Base-by-base conservation (phyloP, 345 rosid genomes). In the Salix exigua region DNA sequence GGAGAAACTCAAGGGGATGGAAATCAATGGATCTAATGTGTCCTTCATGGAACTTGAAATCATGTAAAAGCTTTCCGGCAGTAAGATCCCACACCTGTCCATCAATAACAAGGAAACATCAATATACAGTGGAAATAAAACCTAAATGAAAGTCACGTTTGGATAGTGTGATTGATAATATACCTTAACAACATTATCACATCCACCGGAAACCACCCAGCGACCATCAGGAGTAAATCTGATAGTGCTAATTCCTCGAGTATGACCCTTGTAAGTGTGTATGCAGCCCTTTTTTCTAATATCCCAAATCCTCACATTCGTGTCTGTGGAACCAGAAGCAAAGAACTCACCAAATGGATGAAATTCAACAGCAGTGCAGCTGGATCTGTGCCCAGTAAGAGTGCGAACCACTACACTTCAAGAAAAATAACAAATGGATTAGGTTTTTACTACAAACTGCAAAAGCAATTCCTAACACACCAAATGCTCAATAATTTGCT, bases 381-480 rank as follows among this genome's bases (percentile, higher is more conserved):
- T 88, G 73, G 97, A 88, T 92, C 94, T 91, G 85, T 94, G 99
- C 74, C 98, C 99, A 79, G 91, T 90, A 85, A 96, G 92, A 84
- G 89, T 91, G 71, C 98, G 99, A 85, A 96, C 94, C 90, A 96
- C 99, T 96, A 91, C 96, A 86, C 98, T 93, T 92, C 99, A 93
- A 83, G 89, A 84, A 87, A 76, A 91, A 88, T 76, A 80, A 78
- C 64, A 77, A 76, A 80, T 70, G 85, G 72, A 86, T 88, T 82
- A 89, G 85, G 82, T 78, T 65, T 73, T 72, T 37, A 67, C 71
- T 61, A 74, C 44, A 73, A 5, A 73, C 28, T 28, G 16, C 46
- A 18, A n/a, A n/a, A 33, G 40, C 9, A 51, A 42, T 72, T 33
- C 26, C 64, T 65, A 31, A 11, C 25, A n/a, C 13, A 61, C 35